Evolutionary conservation across 2,329 filamentous ascomycete species (phyloP).

Genomic region (Diaporthe velutina): DNA sequence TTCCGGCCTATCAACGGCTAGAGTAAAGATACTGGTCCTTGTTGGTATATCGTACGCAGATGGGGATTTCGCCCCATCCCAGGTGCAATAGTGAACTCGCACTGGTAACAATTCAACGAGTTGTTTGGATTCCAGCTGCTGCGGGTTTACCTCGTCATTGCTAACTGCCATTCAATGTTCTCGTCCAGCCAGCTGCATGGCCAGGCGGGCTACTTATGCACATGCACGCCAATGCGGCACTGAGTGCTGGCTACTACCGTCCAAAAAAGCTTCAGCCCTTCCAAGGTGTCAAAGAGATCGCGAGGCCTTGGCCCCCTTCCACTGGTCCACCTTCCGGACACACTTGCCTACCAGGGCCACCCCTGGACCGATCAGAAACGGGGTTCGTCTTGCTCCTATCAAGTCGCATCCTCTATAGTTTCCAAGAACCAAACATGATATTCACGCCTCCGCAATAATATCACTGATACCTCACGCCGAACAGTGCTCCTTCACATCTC

Average conservation of each 20-base stretch:
- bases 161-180: not conserved
- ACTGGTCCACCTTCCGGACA: not conserved
- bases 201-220: slow-evolving; percentile 6
- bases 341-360: not conserved
- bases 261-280: slow-evolving; percentile 14
- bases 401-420: not conserved
- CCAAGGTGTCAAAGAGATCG: slow-evolving; percentile 20
- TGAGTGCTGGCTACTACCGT: not conserved
- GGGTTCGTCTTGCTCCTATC: not conserved
- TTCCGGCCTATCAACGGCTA: not conserved
- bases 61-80: not conserved
- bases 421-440: not conserved
- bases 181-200: not conserved
- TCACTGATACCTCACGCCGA: not conserved
- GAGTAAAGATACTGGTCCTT: not conserved
- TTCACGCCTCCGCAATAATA: slow-evolving; percentile 14
- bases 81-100: not conserved
- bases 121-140: not conserved
- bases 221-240: slow-evolving; percentile 20
- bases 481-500: not conserved
- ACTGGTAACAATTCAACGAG: not conserved
- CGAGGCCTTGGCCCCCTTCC: not conserved
- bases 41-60: not conserved
- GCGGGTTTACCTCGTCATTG: not conserved
- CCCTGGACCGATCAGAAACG: not conserved